These are phyloP conservation scores for Nemania sp. DNA, from an alignment of 2,329 filamentous ascomycete species.

Conservation along the genomic window DNA sequence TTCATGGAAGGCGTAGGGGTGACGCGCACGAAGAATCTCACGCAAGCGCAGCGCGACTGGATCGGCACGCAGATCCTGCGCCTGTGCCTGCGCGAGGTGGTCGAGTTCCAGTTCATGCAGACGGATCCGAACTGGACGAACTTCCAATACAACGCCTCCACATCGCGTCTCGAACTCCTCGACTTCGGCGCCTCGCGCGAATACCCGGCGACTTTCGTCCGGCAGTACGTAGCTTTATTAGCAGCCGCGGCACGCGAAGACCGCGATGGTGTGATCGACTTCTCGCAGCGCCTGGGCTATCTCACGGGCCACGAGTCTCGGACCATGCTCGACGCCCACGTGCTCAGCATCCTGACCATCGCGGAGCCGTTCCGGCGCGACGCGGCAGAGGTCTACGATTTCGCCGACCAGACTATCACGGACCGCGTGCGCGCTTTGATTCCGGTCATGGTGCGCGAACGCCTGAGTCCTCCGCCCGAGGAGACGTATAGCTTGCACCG, in stretches of 20 bases:
- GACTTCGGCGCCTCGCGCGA: constrained; percentile 94
- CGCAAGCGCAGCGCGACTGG: constrained; percentile 87
- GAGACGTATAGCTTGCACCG: constrained; percentile 96
- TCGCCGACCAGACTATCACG: constrained; percentile 92
- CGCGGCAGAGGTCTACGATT: constrained; percentile 87
- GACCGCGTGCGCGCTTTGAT: constrained; percentile 87
- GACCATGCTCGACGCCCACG: constrained; percentile 86
- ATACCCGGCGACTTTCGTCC: constrained; percentile 78
- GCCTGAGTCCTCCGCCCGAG: constrained; percentile 88
- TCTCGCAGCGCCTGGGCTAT: constrained; percentile 82
- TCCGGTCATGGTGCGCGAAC: constrained; percentile 88
- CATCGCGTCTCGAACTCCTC: constrained; percentile 79
- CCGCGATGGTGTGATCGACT: constrained; percentile 60
- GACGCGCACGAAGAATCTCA: constrained; percentile 73
- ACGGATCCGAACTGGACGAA: constrained; percentile 99
- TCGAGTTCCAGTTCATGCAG: constrained; percentile 97
- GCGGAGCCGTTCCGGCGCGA: constrained; percentile 83
- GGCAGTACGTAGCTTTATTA: constrained; percentile 77
- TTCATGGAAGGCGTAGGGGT: constrained; percentile 86
- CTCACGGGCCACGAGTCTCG: constrained; percentile 86
- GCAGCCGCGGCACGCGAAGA: constrained; percentile 77
- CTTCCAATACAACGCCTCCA: constrained; percentile 82
- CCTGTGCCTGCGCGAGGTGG: constrained; percentile 89
- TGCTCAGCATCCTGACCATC: constrained; percentile 84
- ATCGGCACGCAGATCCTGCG: constrained; percentile 93